Conservation (phyloP, 257 asterid genomes). For the Solanum megistacrolobum region DNA sequence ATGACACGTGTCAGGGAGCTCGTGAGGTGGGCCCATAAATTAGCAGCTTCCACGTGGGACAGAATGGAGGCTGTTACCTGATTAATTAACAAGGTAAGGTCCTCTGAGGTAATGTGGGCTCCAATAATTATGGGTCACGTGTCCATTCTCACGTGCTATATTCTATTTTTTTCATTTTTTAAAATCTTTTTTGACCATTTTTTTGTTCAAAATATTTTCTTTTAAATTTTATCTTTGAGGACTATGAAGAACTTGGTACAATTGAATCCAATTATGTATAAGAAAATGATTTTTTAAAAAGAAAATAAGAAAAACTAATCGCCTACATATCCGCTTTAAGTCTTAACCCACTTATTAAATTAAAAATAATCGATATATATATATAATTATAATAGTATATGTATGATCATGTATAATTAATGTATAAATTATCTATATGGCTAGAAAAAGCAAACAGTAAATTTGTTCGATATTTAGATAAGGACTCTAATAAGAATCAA, state of each 20-base stretch:
- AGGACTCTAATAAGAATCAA: background rate
- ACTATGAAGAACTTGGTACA: background rate
- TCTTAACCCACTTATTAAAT: background rate
- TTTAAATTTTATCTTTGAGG: background rate
- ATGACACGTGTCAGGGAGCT: conserved; percentile 37
- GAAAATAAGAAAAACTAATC: background rate
- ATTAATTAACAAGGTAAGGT: conserved; percentile 20
- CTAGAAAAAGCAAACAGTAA: background rate
- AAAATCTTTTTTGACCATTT: background rate
- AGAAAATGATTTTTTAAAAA: too few relatives aligned
- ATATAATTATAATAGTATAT: too few relatives aligned
- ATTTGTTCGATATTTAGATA: too few relatives aligned
- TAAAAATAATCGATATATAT: too few relatives aligned
- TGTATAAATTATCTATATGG: too few relatives aligned
- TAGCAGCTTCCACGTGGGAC: conserved; percentile 36
- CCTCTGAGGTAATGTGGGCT: background rate
- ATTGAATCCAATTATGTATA: background rate
- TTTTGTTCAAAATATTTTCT: background rate
- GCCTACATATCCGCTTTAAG: background rate
- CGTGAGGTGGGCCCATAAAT: conserved; percentile 28
- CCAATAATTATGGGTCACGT: conserved; percentile 19
- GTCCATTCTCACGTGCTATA: conserved; percentile 33
- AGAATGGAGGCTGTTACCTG: conserved; percentile 29
- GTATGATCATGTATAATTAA: too few relatives aligned
- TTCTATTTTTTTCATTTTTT: background rate